Percentiles rank a stretch among this genome's conserved stretches.
phyloP scores from a whole-genome alignment of 495 filamentous ascomycete species.

The Wilcoxina mikolae region DNA sequence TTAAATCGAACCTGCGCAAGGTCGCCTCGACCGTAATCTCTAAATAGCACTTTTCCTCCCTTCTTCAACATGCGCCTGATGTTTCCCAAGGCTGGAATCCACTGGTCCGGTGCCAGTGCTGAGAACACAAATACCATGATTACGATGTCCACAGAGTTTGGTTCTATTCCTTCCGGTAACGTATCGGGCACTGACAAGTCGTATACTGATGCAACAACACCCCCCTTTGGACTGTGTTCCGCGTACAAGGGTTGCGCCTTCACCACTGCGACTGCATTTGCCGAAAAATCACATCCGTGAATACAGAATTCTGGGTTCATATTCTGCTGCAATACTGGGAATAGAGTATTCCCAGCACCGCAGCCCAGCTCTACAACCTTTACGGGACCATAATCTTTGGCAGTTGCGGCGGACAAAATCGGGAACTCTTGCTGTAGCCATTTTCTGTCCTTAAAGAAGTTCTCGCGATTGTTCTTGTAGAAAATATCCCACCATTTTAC shows the following conservation, averaged over 20 bases:
- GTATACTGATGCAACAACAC: conserved; percentile 81
- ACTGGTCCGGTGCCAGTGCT: conserved; percentile 70
- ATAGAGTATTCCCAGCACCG: conserved; percentile 90
- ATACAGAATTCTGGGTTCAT: conserved; percentile 62
- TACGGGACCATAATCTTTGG: conserved; percentile 43
- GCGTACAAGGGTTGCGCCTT: conserved; percentile 48
- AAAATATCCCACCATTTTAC: conserved; percentile 95
- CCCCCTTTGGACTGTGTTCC: conserved; percentile 33
- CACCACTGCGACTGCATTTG: conserved; percentile 80
- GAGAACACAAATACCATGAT: conserved; percentile 96
- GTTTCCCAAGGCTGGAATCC: conserved; percentile 68
- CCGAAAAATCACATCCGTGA: conserved; percentile 88
- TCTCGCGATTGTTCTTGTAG: conserved; percentile 84
- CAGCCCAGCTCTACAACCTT: conserved; percentile 81
- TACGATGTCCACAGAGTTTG: conserved; percentile 71
- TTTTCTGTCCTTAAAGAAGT: conserved; percentile 98
- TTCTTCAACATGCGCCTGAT: conserved; percentile 68
- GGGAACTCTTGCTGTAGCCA: conserved; percentile 95
- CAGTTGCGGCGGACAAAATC: conserved; percentile 53
- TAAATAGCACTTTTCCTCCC: conserved; percentile 78
- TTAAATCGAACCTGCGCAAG: conserved; percentile 93
- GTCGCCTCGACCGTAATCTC: conserved; percentile 91
- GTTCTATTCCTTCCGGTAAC: conserved; percentile 59
- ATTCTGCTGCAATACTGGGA: conserved; percentile 69
- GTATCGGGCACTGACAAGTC: conserved; percentile 51